These are phyloP conservation scores for Fusarium xylarioides DNA, from an alignment of 2,329 filamentous ascomycete genomes.

Conservation along the genomic window DNA sequence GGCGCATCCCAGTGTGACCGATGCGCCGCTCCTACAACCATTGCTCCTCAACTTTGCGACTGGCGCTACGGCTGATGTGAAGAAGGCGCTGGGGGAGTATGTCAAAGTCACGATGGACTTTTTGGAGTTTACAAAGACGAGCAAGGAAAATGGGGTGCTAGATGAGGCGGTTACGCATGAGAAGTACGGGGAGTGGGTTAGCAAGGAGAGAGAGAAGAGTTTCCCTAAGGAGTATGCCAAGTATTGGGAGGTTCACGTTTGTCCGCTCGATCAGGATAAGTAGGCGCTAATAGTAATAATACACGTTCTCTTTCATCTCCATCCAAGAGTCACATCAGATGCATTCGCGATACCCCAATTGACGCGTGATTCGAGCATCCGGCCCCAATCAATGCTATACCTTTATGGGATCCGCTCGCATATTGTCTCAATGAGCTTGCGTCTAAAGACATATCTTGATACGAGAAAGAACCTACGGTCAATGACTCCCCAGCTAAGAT, in stretches of 20 bases:
- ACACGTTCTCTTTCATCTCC: not conserved
- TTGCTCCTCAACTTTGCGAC: conserved; percentile 68
- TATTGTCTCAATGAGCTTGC: not conserved
- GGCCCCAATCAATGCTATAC: not conserved
- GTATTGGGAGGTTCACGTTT: conserved; percentile 57
- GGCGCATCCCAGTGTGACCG: conserved; percentile 71
- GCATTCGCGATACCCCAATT: too few relatives aligned
- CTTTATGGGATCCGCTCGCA: too few relatives aligned
- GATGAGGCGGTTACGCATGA: conserved; percentile 58
- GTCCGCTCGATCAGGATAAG: conserved; percentile 34
- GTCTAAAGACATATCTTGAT: not conserved
- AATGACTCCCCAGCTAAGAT: conserved; percentile 4
- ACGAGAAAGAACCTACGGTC: not conserved
- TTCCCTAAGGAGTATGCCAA: conserved; percentile 48
- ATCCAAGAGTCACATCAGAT: too few relatives aligned
- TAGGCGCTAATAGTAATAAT: conserved; percentile 1
- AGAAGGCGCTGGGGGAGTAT: conserved; percentile 67
- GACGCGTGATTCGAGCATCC: too few relatives aligned
- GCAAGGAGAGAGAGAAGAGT: conserved; percentile 43
- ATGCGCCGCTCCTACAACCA: conserved; percentile 72
- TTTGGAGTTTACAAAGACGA: conserved; percentile 56
- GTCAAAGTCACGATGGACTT: conserved; percentile 68
- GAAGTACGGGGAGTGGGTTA: conserved; percentile 53
- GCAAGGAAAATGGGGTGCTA: conserved; percentile 58
- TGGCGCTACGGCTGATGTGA: conserved; percentile 65